Evolutionary conservation across 495 filamentous ascomycete species (phyloP), one percentile per base, ranked within the genome.

Genomic region (Haplographium delicatum): DNA sequence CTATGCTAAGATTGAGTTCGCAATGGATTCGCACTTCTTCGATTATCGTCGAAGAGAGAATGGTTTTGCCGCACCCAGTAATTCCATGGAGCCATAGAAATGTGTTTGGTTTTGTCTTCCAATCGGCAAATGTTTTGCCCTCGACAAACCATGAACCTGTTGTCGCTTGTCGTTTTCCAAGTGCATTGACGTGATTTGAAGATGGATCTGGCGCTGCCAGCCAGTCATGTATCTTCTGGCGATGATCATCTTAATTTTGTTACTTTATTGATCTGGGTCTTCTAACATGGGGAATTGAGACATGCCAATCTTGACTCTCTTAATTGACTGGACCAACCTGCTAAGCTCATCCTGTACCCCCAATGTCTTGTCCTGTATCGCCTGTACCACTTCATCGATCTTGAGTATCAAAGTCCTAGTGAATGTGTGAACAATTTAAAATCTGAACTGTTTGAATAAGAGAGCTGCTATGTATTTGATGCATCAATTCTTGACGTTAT

Each of bases 61-160:
- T 56, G 1, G 64, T 66, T 41, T 71, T 71, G 8, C 67, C 68
- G 39, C 61, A 65, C 18, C 67, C 68, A 41, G 67, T 58, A 35
- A 63, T 67, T 10, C 67, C 67, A 51, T 69, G 45, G 10, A 71
- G 43, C 65, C 67, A 71, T 2, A 68, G 28, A 28, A 58, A 30
- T 5, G 58, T 57, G 8, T 40, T 33, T 10, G 41, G n/a, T 1
- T 48, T 44, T 5, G 31, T 24, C 18, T 56, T 54, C 67, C 65
- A 70, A 19, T 53, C 28, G 15, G 46, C 24, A 24, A 62, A 67
- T 9, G 11, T 6, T 6, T 51, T 35, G 28, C 50, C 56, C 9
- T 62, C 18, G 16, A 68, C 27, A 2, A 70, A 56, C 68, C 68
- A 70, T 13, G 39, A 22, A 11, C 67, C 67, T 1, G 67, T 65